phyloP scores from a whole-genome alignment of 257 asterid species.

The Schizonepeta tenuifolia region DNA sequence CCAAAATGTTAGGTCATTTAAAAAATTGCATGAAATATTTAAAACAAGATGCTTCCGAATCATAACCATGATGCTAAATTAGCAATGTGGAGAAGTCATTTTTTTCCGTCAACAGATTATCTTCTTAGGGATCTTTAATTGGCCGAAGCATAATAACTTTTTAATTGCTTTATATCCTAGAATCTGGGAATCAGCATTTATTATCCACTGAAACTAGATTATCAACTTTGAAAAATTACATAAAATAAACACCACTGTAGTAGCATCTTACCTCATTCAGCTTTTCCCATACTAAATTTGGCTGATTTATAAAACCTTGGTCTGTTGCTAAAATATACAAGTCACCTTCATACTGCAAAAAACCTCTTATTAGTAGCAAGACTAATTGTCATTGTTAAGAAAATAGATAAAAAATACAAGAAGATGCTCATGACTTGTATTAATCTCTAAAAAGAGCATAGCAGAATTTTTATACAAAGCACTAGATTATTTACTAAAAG shows the following conservation, averaged over 20 bases:
- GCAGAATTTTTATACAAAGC: not conserved
- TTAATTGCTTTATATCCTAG: not conserved
- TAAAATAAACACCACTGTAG: not conserved
- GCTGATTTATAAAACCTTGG: slow-evolving; percentile 86
- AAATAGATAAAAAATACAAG: not conserved
- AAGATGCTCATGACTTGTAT: not conserved
- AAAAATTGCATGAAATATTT: not conserved
- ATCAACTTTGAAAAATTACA: slow-evolving; percentile 11
- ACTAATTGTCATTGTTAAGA: not conserved
- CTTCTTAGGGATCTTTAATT: not conserved
- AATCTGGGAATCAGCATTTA: not conserved
- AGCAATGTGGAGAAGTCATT: not conserved
- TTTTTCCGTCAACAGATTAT: not conserved
- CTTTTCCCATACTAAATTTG: slow-evolving; percentile 95
- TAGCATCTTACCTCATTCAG: slow-evolving; percentile 79
- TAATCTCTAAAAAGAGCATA: slow-evolving; percentile 3
- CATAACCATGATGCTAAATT: not conserved
- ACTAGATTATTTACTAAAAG: not conserved
- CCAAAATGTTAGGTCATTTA: not conserved
- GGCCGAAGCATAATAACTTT: not conserved
- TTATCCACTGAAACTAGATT: slow-evolving; percentile 20
- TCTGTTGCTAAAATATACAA: slow-evolving; percentile 90
- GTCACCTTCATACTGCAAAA: slow-evolving; percentile 88
- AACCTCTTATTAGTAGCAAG: slow-evolving; percentile 31
- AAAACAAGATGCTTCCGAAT: slow-evolving; percentile 6